Evolutionary conservation across 768 basidiomycete species (phyloP).

Genomic region (Lactifluus echinatus): DNA sequence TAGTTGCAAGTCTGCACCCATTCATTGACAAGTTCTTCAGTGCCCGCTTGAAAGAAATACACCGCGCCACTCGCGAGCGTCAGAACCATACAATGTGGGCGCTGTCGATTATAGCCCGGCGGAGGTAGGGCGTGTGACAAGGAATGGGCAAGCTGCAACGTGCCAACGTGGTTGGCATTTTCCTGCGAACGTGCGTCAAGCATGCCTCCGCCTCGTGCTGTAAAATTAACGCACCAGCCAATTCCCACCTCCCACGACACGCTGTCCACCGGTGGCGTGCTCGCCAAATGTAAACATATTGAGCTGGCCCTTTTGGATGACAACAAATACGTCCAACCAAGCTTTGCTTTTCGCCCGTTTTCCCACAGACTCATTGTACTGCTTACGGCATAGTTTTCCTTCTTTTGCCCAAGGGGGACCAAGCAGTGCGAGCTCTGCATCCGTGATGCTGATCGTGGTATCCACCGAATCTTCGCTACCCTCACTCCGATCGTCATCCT

Average conservation of each 20-base stretch:
- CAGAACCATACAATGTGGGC: constrained; percentile 92
- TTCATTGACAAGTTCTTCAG: constrained; percentile 96
- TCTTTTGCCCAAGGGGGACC: constrained; percentile 99
- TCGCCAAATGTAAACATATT: constrained; percentile 95
- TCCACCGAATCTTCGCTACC: constrained; percentile 56
- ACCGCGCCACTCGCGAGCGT: constrained; percentile 82
- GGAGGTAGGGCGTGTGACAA: constrained; percentile 81
- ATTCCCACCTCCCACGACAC: constrained; percentile 88
- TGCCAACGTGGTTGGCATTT: constrained; percentile 81
- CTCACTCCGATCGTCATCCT: constrained; percentile 75
- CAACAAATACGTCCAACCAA: constrained; percentile 94
- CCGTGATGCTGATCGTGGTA: constrained; percentile 78
- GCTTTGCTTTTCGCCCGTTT: constrained; percentile 81
- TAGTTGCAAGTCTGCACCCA: constrained; percentile 99
- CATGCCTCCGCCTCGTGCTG: neutral
- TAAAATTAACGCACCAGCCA: constrained; percentile 72
- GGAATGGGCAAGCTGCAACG: constrained; percentile 77
- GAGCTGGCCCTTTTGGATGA: constrained; percentile 89
- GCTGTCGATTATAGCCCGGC: constrained; percentile 84
- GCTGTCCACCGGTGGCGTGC: constrained; percentile 47
- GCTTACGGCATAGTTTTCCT: constrained; percentile 90
- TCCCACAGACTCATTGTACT: constrained; percentile 82
- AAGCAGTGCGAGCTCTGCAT: constrained; percentile 90
- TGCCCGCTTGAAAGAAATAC: constrained; percentile 98
- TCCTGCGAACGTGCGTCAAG: constrained; percentile 39